phyloP scores from a whole-genome alignment of 2,329 filamentous ascomycete genomes.

The Cryphonectria parasitica region DNA sequence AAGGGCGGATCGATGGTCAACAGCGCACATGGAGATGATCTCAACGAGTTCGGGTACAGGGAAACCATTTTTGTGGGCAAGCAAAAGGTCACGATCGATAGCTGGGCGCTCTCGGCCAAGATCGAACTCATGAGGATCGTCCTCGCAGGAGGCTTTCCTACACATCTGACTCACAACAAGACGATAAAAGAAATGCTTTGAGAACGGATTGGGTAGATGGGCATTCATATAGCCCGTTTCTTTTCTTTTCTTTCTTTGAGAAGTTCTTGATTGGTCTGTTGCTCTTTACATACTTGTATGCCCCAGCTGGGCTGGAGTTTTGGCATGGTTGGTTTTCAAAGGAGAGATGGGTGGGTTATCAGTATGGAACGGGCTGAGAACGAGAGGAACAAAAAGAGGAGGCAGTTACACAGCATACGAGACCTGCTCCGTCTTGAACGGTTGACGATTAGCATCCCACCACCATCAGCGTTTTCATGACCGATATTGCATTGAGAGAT shows the following conservation, averaged over 20 bases:
- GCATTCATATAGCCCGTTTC: background rate
- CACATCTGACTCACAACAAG: slow-evolving; percentile 47
- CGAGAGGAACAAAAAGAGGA: background rate
- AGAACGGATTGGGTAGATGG: slow-evolving; percentile 19
- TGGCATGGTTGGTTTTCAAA: slow-evolving; percentile 15
- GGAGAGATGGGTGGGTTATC: background rate
- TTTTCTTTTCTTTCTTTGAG: background rate
- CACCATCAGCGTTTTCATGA: background rate
- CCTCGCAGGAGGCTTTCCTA: slow-evolving; percentile 49
- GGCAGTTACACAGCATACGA: background rate
- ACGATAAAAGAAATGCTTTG: slow-evolving; percentile 42
- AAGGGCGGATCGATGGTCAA: slow-evolving; percentile 47
- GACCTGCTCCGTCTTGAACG: background rate
- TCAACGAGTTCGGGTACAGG: slow-evolving; percentile 56
- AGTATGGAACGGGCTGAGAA: background rate
- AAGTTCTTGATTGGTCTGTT: background rate
- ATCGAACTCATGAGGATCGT: slow-evolving; percentile 53
- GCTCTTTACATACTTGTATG: background rate
- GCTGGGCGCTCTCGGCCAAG: slow-evolving; percentile 55
- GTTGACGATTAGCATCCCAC: background rate
- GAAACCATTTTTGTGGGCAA: slow-evolving; percentile 54
- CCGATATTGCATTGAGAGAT: background rate
- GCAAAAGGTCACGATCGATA: slow-evolving; percentile 50
- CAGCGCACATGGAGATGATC: slow-evolving; percentile 44
- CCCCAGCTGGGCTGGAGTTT: background rate